Evolutionary conservation across 441 rosid species (phyloP), one percentile per base, ranked within the genome.

Genomic region (Erysimum cheiri): DNA sequence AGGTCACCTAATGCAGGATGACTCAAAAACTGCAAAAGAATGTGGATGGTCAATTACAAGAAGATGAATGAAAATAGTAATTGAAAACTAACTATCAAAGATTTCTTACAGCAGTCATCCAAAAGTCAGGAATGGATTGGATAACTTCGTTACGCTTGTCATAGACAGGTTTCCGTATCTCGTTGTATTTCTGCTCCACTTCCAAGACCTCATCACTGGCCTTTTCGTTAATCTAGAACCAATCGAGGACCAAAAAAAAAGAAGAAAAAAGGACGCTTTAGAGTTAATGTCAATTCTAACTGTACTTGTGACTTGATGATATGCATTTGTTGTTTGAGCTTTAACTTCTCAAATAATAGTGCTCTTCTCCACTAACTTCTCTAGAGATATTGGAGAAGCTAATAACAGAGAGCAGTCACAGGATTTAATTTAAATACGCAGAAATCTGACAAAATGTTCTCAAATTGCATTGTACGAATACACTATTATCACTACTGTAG

Each of bases 121-220:
- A 95, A 78, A 95, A 95, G 76, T 92, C 99, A 1, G 99, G 98
- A 64, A 95, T 92, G 5, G 84, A 70, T 67, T 87, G 84, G 74
- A 95, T 92, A 64, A 89, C 78, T n/a, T 89, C 97, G 48, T 82
- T 86, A 53, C 99, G 83, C 80, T 82, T 85, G 64, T 90, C 92
- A 75, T 92, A 95, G 6, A 92, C 90, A 17, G 98, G 99, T 76
- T 78, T 90, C 76, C 98, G 87, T 4, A 89, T 80, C 82, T 72
- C 96, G 43, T 87, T 95, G 57, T 86, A 95, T 66, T 90, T 92
- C 81, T 92, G 99, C 80, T 95, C 99, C 72, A 95, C 92, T 77
- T 90, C 97, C 84, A 95, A 82, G 35, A 95, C 94, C 70, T 92
- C 89, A 67, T 92, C 97, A 62, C 97, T 92, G 0, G 97, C 99